Evolutionary conservation across 164 flowering plant species (phyloP).

Genomic region (Piper betle): DNA sequence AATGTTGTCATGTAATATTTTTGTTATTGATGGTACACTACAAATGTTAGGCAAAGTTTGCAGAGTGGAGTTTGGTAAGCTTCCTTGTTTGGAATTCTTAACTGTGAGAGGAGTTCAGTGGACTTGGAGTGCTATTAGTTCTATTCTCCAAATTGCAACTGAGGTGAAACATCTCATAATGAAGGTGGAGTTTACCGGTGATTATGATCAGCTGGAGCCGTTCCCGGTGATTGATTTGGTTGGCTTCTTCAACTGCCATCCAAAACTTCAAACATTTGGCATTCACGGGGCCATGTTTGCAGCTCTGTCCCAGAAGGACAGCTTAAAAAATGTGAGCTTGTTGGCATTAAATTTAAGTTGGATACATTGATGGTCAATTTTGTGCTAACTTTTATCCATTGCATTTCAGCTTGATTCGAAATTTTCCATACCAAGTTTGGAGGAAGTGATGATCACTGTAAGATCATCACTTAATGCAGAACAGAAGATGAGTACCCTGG

Average conservation of each 20-base stretch:
- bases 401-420: constrained; percentile 48
- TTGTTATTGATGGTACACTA: neutral
- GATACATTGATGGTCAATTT: neutral
- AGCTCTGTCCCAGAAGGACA: constrained; percentile 78
- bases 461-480: constrained; percentile 86
- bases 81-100: constrained; percentile 49
- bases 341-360: neutral
- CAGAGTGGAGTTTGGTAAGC: constrained; percentile 68
- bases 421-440: constrained; percentile 59
- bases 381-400: neutral
- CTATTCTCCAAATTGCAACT: constrained; percentile 53
- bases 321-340: constrained; percentile 57
- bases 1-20: neutral
- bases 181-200: constrained; percentile 89
- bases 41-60: constrained; percentile 45
- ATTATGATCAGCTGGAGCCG: constrained; percentile 40
- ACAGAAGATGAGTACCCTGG: constrained; percentile 76
- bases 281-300: constrained; percentile 98
- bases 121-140: constrained; percentile 79
- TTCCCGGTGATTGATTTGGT: constrained; percentile 84
- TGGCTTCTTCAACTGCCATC: constrained; percentile 70
- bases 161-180: constrained; percentile 69
- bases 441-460: constrained; percentile 51
- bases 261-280: constrained; percentile 53
- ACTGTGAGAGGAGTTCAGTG: constrained; percentile 73